Conservation (phyloP, 129 eudicot species). For the Chrysanthemum seticuspe region DNA sequence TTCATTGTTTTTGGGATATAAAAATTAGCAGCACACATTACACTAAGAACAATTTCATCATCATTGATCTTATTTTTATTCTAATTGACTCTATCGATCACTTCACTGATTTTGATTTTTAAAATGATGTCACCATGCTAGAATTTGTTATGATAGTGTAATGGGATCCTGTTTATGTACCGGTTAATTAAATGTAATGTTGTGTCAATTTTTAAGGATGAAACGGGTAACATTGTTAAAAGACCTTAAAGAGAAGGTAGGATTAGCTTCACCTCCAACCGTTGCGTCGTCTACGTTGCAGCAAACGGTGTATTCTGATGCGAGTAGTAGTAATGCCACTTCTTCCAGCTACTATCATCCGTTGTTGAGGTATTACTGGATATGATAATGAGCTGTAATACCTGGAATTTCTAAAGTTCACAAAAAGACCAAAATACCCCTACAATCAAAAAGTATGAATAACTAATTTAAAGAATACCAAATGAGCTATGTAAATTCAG, state of each 20-base stretch:
- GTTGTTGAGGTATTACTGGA: constrained; percentile 24
- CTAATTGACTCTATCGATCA: not conserved
- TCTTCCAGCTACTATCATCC: constrained; percentile 31
- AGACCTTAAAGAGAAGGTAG: constrained; percentile 91
- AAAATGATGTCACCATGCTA: constrained; percentile 5
- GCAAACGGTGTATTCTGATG: constrained; percentile 31
- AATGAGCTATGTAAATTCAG: too few species aligned
- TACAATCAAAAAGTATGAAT: too few species aligned
- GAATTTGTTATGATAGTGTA: not conserved
- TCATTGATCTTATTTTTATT: not conserved
- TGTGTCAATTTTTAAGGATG: constrained; percentile 46
- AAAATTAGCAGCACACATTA: not conserved
- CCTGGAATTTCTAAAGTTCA: too few species aligned
- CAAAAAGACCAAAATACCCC: too few species aligned
- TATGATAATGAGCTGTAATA: not conserved
- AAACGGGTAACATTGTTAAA: constrained; percentile 95
- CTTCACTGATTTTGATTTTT: constrained; percentile 27
- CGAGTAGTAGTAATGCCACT: constrained; percentile 13
- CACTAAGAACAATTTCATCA: too few species aligned
- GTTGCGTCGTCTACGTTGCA: constrained; percentile 23
- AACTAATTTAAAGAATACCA: too few species aligned
- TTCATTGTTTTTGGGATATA: constrained; percentile 18
- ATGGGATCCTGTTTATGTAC: too few species aligned
- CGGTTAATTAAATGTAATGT: too few species aligned
- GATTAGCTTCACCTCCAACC: constrained; percentile 57